These are phyloP conservation scores for Bipolaris cookei DNA, from an alignment of 2,329 filamentous ascomycete genomes.

Conservation along the genomic window DNA sequence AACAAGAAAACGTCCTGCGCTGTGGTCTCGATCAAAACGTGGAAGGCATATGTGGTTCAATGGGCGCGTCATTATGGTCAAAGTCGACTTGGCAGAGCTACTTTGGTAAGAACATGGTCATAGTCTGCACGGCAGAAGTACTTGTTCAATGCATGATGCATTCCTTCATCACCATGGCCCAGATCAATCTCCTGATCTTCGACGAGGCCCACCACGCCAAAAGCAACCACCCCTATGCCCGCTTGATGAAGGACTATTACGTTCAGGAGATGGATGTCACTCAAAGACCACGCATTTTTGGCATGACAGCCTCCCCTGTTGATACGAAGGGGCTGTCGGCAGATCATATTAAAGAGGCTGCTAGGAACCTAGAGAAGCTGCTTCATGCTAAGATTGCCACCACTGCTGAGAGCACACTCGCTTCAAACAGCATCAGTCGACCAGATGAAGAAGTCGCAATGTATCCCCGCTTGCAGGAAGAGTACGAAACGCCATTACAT, in stretches of 20 bases:
- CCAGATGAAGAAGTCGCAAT: slow-evolving; percentile 65
- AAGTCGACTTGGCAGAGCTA: slow-evolving; percentile 65
- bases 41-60: slow-evolving; percentile 74
- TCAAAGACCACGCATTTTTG: slow-evolving; percentile 78
- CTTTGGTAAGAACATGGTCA: slow-evolving; percentile 73
- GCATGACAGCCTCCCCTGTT: slow-evolving; percentile 96
- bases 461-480: slow-evolving; percentile 60
- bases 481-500: slow-evolving; percentile 71
- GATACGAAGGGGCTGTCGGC: slow-evolving; percentile 66
- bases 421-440: slow-evolving; percentile 64
- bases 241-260: slow-evolving; percentile 89
- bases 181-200: slow-evolving; percentile 90
- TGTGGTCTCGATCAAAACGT: slow-evolving; percentile 81
- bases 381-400: slow-evolving; percentile 86
- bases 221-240: slow-evolving; percentile 88
- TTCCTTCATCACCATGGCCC: slow-evolving; percentile 78
- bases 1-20: slow-evolving; percentile 82
- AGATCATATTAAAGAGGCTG: slow-evolving; percentile 72
- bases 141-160: slow-evolving; percentile 78
- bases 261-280: slow-evolving; percentile 53
- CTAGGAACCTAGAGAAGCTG: slow-evolving; percentile 73
- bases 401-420: slow-evolving; percentile 64
- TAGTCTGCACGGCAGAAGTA: slow-evolving; percentile 92
- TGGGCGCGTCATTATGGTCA: slow-evolving; percentile 67
- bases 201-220: slow-evolving; percentile 98